phyloP scores from a whole-genome alignment of 371 early-diverging fungal species.

The Apophysomyces variabilis region DNA sequence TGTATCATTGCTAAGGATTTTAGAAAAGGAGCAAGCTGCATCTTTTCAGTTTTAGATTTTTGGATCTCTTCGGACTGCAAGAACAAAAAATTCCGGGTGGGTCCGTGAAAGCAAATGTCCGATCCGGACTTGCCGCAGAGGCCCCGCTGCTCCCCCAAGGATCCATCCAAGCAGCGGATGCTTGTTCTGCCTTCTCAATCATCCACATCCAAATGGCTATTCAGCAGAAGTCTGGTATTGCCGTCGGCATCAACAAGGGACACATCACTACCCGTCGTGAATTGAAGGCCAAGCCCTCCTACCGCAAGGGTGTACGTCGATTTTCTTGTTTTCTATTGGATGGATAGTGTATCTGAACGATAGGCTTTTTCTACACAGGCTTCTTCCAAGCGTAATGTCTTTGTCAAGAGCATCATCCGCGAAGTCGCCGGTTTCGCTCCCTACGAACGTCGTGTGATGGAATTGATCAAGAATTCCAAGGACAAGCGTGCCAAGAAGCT shows the following conservation, averaged over 20 bases:
- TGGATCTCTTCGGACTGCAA: too few relatives aligned
- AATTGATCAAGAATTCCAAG: slow-evolving; percentile 99
- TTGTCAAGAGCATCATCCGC: slow-evolving; percentile 93
- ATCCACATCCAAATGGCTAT: slow-evolving; percentile 26
- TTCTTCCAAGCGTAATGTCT: slow-evolving; percentile 84
- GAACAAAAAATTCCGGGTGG: not conserved
- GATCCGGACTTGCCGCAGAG: not conserved
- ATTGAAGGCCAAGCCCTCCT: slow-evolving; percentile 78
- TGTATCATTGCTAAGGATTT: too few relatives aligned
- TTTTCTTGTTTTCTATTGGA: slow-evolving; percentile 31
- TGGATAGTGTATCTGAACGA: slow-evolving; percentile 31
- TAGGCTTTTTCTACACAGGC: slow-evolving; percentile 41
- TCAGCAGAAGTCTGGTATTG: slow-evolving; percentile 72
- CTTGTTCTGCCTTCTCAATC: slow-evolving; percentile 7
- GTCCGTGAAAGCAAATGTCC: not conserved
- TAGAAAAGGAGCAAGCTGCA: too few relatives aligned
- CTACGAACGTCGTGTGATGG: slow-evolving; percentile 99
- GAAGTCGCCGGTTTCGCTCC: slow-evolving; percentile 99
- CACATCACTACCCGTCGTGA: slow-evolving; percentile 87
- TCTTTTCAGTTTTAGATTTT: too few relatives aligned
- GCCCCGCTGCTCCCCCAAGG: slow-evolving; percentile 1
- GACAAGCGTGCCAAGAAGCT: slow-evolving; percentile 99
- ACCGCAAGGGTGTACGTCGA: slow-evolving; percentile 85
- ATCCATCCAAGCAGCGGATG: not conserved
- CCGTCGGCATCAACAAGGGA: slow-evolving; percentile 83